Base-by-base conservation (phyloP, 2,329 filamentous ascomycete species). In the Penicillium thymicola region DNA sequence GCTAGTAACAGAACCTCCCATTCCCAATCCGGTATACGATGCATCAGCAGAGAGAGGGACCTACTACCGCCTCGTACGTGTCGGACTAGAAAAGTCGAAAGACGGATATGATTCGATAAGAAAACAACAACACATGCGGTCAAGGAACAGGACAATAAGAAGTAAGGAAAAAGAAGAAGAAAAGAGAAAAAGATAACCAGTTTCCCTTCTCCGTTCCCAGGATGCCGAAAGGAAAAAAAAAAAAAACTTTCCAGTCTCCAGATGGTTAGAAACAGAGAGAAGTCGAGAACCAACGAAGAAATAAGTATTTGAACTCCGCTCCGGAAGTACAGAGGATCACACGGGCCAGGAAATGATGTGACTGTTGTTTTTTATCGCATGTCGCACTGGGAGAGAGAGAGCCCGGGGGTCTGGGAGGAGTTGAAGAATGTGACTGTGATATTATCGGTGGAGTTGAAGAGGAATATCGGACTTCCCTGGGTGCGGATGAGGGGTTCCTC, bases 131-230 rank as follows among this genome's bases (percentile, higher is more conserved):
- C 53, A 64, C 36, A 63, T 60, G 61, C 55, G 58, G 52, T 58
- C 45, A 62, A 60, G 48, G 48, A 56, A 59, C 61, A 59, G 52
- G 62, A 60, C 61, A 54, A 59, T 59, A 64, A 66, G 40, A 55
- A 36, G 48, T 44, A 48, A 47, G 57, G 10, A 30, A 30, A 55
- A 30, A 36, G 21, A 21, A 50, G 32, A 32, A 51, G 52, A 60
- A 64, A 57, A 54, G 48, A 62, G 52, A 66, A 61, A 61, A 61
- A 64, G 50, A 61, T 64, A 57, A 45, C 61, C 58, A 59, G 55
- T 43, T 58, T 53, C 53, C 59, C 60, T 53, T 43, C 54, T 51
- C 51, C 60, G 56, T 58, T 62, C 57, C 55, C 58, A 60, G 55
- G 52, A 65, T 66, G 61, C 59, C 59, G 59, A 59, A 55, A 59